Evolutionary conservation across 1,139 yeast genomes (phyloP).

Genomic region (Candida freyschussii): DNA sequence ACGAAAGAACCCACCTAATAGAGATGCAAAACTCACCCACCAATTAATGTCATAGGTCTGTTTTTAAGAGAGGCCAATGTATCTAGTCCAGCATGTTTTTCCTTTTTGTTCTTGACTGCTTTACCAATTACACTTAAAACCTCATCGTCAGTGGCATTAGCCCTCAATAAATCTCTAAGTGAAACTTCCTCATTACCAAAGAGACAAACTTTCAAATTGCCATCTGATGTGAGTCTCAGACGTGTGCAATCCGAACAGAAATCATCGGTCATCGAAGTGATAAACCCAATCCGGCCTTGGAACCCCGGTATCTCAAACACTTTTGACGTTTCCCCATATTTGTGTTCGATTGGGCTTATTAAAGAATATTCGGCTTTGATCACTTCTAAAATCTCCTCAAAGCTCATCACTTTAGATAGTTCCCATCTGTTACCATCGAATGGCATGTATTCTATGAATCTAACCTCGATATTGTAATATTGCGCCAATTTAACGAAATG

Average conservation of each 20-base stretch:
- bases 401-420: slow-evolving; percentile 37
- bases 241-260: slow-evolving; percentile 47
- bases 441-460: slow-evolving; percentile 54
- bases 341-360: slow-evolving; percentile 20
- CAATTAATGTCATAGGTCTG: slow-evolving; percentile 50
- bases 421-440: slow-evolving; percentile 50
- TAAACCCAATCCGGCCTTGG: slow-evolving; percentile 42
- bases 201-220: slow-evolving; percentile 46
- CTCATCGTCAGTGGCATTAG: slow-evolving; percentile 27
- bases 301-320: slow-evolving; percentile 36
- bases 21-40: slow-evolving; percentile 36
- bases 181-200: slow-evolving; percentile 48
- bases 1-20: not conserved
- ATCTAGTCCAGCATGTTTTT: slow-evolving; percentile 45
- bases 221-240: slow-evolving; percentile 44
- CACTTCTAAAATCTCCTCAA: slow-evolving; percentile 34
- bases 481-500: slow-evolving; percentile 39
- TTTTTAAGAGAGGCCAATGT: slow-evolving; percentile 41
- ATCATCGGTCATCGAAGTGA: slow-evolving; percentile 48
- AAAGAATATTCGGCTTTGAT: slow-evolving; percentile 28
- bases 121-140: slow-evolving; percentile 35
- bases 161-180: slow-evolving; percentile 38
- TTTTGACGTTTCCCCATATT: slow-evolving; percentile 45
- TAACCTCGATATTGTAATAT: slow-evolving; percentile 37
- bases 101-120: slow-evolving; percentile 41